Base-by-base conservation (phyloP, 768 basidiomycete genomes). In the Trametes punicea region DNA sequence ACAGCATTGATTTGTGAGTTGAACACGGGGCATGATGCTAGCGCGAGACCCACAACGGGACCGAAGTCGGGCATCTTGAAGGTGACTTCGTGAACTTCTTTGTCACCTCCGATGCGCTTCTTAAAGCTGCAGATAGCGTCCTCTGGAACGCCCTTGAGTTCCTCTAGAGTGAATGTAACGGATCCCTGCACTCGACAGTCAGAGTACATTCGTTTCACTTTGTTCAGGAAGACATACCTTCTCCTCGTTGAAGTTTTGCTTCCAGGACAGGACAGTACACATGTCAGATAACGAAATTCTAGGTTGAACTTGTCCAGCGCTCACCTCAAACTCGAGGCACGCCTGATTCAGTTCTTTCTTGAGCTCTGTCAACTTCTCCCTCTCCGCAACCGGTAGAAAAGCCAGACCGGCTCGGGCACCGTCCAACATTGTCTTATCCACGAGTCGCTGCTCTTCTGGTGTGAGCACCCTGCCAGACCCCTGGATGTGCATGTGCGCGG, bases 201-300 rank as follows among this genome's bases (percentile, higher is more conserved):
- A 3, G 3, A 9, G 15, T 25, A 2, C 20, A 25, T 10, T 13
- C 10, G 23, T 8, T 2, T 31, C 44, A 8, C 25, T 15, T 2
- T 16, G 7, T 18, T 15, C 20, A 29, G 27, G 16, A 7, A 4
- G n/a, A 59, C 74, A 55, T 58, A 87, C 89, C 40, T 88, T 84
- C 66, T 94, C 92, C 70, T 95, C 91, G 64, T 93, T 93, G 74
- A 87, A 90, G 73, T 91, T 90, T 85, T 87, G 90, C 86, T 88
- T n/a, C n/a, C n/a, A n/a, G n/a, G 48, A 9, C 8, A 10, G 29
- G 2, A 20, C 2, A 13, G 31, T 23, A 27, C 16, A 4, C 2
- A 26, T 36, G 7, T 29, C 4, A 16, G 49, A 7, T n/a, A 16
- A 47, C 9, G 15, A 25, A 20, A 1, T 56, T 10, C 36, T 38